A percentile compares a stretch with the other conserved stretches of the same genome.
Evolutionary conservation across 805 yeast species (phyloP).

Genomic region (Metschnikowia vanudenii): DNA sequence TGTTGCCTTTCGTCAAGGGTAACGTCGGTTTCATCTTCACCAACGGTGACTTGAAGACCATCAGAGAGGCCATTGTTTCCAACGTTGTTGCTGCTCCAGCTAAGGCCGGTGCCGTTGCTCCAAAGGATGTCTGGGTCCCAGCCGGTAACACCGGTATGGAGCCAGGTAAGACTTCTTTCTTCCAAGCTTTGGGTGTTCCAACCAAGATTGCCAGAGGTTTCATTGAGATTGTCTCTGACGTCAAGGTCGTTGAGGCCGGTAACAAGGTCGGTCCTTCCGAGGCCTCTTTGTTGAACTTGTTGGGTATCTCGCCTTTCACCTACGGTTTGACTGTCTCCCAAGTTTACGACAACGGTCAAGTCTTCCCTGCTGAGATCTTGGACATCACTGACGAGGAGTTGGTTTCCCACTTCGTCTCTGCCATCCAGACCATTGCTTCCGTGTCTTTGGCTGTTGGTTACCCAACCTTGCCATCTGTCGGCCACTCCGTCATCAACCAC

Average conservation of each 20-base stretch:
- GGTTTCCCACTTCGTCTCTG: slow-evolving; percentile 85
- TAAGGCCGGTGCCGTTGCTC: slow-evolving; percentile 99
- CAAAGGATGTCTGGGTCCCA: slow-evolving; percentile 95
- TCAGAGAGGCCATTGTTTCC: slow-evolving; percentile 83
- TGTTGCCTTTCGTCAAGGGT: slow-evolving; percentile 94
- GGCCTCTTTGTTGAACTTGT: slow-evolving; percentile 98
- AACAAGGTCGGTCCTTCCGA: slow-evolving; percentile 97
- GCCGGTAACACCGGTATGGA: slow-evolving; percentile 99
- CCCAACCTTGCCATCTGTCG: slow-evolving; percentile 99
- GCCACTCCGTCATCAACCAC: slow-evolving; percentile 98
- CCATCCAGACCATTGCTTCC: slow-evolving; percentile 91
- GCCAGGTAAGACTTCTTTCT: slow-evolving; percentile 99
- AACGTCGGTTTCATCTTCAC: slow-evolving; percentile 99
- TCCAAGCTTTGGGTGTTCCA: slow-evolving; percentile 99
- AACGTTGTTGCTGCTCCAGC: slow-evolving; percentile 99
- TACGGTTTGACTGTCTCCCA: slow-evolving; percentile 96
- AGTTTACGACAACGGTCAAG: slow-evolving; percentile 98
- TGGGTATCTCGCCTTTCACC: slow-evolving; percentile 99
- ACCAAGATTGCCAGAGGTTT: slow-evolving; percentile 99
- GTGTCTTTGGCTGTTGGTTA: slow-evolving; percentile 96
- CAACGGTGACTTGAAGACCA: slow-evolving; percentile 86
- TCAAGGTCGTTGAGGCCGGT: slow-evolving; percentile 87
- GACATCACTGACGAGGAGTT: slow-evolving; percentile 98
- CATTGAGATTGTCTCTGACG: slow-evolving; percentile 97
- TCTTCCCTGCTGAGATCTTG: slow-evolving; percentile 94